A percentile compares a stretch with the other conserved stretches of the same genome.
These are phyloP conservation scores for Globisporangium uncinulatum DNA, from an alignment of 352 stramenopile species.

Conservation along the genomic window DNA sequence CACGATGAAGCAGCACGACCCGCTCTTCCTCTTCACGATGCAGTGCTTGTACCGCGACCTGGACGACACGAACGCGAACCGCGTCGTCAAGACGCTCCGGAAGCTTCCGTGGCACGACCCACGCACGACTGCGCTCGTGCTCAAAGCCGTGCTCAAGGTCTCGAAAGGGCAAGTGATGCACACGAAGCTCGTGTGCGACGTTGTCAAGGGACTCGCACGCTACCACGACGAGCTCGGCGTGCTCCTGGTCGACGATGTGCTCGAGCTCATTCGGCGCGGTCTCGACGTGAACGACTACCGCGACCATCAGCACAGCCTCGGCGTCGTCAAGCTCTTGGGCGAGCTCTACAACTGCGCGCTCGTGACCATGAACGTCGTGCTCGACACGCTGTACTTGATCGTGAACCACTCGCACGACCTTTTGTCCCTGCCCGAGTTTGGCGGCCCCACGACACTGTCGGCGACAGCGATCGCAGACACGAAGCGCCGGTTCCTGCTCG, in stretches of 20 bases:
- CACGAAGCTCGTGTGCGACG: slow-evolving; percentile 84
- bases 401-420: slow-evolving; percentile 96
- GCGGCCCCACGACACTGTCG: slow-evolving; percentile 13
- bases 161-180: slow-evolving; percentile 87
- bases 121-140: slow-evolving; percentile 57
- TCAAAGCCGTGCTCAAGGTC: slow-evolving; percentile 92
- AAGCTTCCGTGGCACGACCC: slow-evolving; percentile 88
- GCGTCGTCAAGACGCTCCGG: slow-evolving; percentile 92
- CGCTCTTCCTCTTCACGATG: slow-evolving; percentile 89
- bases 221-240: slow-evolving; percentile 91
- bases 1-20: slow-evolving; percentile 78
- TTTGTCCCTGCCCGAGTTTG: slow-evolving; percentile 56
- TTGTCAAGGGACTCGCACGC: slow-evolving; percentile 75
- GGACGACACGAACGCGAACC: slow-evolving; percentile 76
- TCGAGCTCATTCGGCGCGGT: slow-evolving; percentile 90
- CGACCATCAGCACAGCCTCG: slow-evolving; percentile 92
- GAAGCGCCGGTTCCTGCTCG: slow-evolving; percentile 56
- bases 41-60: slow-evolving; percentile 87
- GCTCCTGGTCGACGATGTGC: slow-evolving; percentile 89
- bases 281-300: slow-evolving; percentile 89
- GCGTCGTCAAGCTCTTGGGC: slow-evolving; percentile 90
- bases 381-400: slow-evolving; percentile 93
- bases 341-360: slow-evolving; percentile 92
- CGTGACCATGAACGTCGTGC: slow-evolving; percentile 88
- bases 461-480: slow-evolving; percentile 40